phyloP scores from a whole-genome alignment of 2,329 filamentous ascomycete species.

The Xylogone sp. region DNA sequence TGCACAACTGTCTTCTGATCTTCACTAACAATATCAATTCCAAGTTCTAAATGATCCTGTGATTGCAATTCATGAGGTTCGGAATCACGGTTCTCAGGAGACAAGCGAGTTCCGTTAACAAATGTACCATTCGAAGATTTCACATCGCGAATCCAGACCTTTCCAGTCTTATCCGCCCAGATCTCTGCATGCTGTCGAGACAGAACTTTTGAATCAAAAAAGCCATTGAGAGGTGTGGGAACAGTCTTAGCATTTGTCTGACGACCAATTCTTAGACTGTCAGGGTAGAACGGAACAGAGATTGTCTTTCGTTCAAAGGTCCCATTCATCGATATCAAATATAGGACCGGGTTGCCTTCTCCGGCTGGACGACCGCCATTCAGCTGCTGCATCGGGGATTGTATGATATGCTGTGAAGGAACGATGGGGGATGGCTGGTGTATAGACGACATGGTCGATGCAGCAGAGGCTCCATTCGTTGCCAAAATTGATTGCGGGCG shows the following conservation, averaged over 20 bases:
- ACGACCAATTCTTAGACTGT: slow-evolving; percentile 88
- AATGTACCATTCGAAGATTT: slow-evolving; percentile 99
- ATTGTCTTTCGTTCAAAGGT: slow-evolving; percentile 98
- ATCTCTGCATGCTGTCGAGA: slow-evolving; percentile 96
- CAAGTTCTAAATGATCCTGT: slow-evolving; percentile 87
- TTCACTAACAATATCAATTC: slow-evolving; percentile 97
- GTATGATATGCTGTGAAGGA: slow-evolving; percentile 65
- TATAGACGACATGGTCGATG: slow-evolving; percentile 59
- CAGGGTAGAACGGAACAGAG: slow-evolving; percentile 86
- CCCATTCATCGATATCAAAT: slow-evolving; percentile 85
- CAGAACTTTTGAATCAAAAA: slow-evolving; percentile 96
- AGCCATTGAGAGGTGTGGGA: slow-evolving; percentile 87
- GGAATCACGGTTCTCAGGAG: slow-evolving; percentile 91
- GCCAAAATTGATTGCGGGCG: slow-evolving; percentile 59
- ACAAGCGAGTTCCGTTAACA: slow-evolving; percentile 87
- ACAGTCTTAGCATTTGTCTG: slow-evolving; percentile 97
- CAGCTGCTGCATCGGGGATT: slow-evolving; percentile 50
- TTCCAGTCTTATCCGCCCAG: slow-evolving; percentile 80
- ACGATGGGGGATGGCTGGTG: slow-evolving; percentile 55
- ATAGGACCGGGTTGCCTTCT: slow-evolving; percentile 73
- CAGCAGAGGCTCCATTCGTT: slow-evolving; percentile 53
- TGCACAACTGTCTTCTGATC: slow-evolving; percentile 98
- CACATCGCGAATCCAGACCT: slow-evolving; percentile 94
- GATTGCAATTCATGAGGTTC: slow-evolving; percentile 92
- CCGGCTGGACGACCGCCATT: slow-evolving; percentile 49